A percentile compares a stretch with the other conserved stretches of the same genome.
Evolutionary conservation across 1,284 basidiomycete genomes (phyloP).

Genomic region (Ceratobasidium sp.): DNA sequence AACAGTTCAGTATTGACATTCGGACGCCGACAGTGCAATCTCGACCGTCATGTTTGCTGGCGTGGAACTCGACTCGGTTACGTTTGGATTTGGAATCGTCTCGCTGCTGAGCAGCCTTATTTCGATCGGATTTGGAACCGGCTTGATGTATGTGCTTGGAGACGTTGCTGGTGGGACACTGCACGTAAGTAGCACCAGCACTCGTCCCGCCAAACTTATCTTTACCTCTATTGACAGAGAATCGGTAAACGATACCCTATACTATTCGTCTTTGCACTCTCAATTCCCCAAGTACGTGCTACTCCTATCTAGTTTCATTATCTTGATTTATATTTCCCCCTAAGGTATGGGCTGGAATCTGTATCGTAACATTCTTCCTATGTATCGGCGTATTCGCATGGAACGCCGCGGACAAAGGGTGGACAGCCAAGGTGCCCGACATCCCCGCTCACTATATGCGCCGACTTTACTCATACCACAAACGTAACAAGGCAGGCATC

Average conservation of each 20-base stretch:
- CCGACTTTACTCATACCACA: background rate
- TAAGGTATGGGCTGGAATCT: slow-evolving; percentile 40
- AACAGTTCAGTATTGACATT: background rate
- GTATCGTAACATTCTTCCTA: slow-evolving; percentile 38
- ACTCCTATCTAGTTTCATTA: background rate
- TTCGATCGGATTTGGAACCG: slow-evolving; percentile 47
- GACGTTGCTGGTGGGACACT: slow-evolving; percentile 41
- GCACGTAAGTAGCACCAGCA: slow-evolving; percentile 17
- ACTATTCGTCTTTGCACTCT: slow-evolving; percentile 42
- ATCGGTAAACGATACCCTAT: slow-evolving; percentile 38
- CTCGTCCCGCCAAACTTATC: background rate
- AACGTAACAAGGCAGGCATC: slow-evolving; percentile 26
- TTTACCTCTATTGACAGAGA: background rate
- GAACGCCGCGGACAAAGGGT: slow-evolving; percentile 39
- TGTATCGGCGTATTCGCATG: slow-evolving; percentile 39
- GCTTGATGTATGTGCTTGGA: slow-evolving; percentile 46
- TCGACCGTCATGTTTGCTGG: slow-evolving; percentile 45
- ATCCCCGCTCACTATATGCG: slow-evolving; percentile 4
- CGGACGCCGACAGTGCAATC: slow-evolving; percentile 22
- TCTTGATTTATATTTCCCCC: background rate
- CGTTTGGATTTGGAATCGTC: slow-evolving; percentile 45
- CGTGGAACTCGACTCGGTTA: slow-evolving; percentile 25
- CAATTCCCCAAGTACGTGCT: slow-evolving; percentile 30
- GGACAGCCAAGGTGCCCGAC: slow-evolving; percentile 37
- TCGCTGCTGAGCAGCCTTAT: slow-evolving; percentile 47